Evolutionary conservation across 1,139 yeast genomes (phyloP), one percentile per base, ranked within the genome.

Genomic region (Pichia cactophila): DNA sequence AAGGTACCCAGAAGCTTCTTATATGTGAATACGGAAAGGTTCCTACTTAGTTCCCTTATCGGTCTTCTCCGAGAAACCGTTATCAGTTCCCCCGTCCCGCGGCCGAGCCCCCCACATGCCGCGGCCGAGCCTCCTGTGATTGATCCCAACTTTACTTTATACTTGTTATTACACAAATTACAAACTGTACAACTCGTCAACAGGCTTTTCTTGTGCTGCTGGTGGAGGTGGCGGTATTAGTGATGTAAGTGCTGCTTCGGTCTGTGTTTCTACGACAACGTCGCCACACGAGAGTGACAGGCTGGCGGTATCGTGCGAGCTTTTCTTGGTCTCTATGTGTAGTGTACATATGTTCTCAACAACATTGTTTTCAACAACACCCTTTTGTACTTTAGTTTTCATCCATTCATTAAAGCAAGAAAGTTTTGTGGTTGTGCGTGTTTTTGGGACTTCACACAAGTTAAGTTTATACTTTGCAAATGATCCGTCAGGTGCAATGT

Each of bases 401-500:
- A 38, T 23, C 97, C 97, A 90, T 64, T 88, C 96, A 61, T 88
- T 88, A 65, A 78, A 78, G 60, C 92, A 77, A 16, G 81, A 77
- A 50, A 87, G 28, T 4, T 1, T 23, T 5, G 28, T 20, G 9
- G 11, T 12, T 38, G 41, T 7, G 29, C 26, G n/a, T 38, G 26
- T 23, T 10, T 20, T 11, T 38, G 28, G 23, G 23, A 14, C 28
- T 4, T 28, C 5, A 7, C 4, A 10, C 7, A 38, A 28, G 11
- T 38, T n/a, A 17, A 38, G n/a, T n/a, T 38, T 38, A 12, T 38
- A 77, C 57, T 90, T 75, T 2, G 87, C 96, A 70, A 86, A 88
- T 11, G 96, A 85, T 1, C 97, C 97, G 67, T 90, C 97, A 46
- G 72, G 73, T 2, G 96, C 95, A 55, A 85, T 73, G 51, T 76